A percentile compares a stretch with the other conserved stretches of the same genome.
Conservation (phyloP, 2,329 filamentous ascomycete genomes). For the Lanzia echinophila region DNA sequence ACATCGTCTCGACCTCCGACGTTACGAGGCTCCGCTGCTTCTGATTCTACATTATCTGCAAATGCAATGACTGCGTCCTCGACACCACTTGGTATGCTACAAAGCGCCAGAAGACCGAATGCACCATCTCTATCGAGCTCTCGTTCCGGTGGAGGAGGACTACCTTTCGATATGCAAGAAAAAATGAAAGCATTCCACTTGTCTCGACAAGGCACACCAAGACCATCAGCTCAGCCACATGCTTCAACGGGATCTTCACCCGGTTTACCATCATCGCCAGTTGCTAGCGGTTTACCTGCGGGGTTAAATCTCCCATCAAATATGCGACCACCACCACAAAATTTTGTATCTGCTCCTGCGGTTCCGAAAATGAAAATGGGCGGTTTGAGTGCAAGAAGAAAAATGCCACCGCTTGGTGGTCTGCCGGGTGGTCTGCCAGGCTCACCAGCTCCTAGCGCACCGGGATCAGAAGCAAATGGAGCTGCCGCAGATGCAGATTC, state of each 20-base stretch:
- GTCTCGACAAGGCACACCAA: constrained; percentile 49
- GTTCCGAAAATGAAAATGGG: constrained; percentile 37
- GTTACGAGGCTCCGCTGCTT: constrained; percentile 53
- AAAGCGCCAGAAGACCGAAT: constrained; percentile 51
- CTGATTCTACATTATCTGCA: constrained; percentile 33
- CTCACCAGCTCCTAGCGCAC: constrained; percentile 15
- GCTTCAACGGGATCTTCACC: constrained; percentile 33
- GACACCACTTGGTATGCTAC: constrained; percentile 73
- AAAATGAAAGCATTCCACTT: constrained; percentile 65
- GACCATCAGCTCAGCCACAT: constrained; percentile 23
- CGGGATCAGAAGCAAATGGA: constrained; percentile 17
- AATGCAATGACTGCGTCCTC: constrained; percentile 70
- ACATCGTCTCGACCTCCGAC: constrained; percentile 36
- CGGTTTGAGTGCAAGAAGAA: constrained; percentile 62
- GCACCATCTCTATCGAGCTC: constrained; percentile 12
- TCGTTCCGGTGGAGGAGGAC: constrained; percentile 12
- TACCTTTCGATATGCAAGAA: constrained; percentile 58
- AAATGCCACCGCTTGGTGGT: constrained; percentile 50
- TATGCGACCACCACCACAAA: constrained; percentile 41
- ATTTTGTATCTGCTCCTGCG: constrained; percentile 43
- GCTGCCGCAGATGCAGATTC: constrained; percentile 14
- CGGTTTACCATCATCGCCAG: constrained; percentile 13
- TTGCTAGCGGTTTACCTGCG: constrained; percentile 35
- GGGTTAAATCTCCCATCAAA: constrained; percentile 37
- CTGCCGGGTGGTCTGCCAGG: constrained; percentile 14